Evolutionary conservation across 352 stramenopile species (phyloP).

Genomic region (Peronosclerospora sorghi): DNA sequence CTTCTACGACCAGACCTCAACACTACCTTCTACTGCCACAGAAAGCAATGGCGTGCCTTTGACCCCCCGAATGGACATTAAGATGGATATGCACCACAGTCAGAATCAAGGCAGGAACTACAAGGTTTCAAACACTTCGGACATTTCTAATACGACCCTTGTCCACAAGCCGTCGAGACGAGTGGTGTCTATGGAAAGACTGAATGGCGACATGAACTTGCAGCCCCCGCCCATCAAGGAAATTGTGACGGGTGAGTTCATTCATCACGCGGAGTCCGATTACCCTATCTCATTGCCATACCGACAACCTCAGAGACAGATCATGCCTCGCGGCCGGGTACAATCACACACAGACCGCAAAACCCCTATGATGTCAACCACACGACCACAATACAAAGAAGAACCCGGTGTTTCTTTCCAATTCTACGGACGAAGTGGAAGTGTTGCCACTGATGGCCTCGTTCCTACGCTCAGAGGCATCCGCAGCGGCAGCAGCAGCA

Average conservation of each 20-base stretch:
- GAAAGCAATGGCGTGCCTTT: conserved; percentile 11
- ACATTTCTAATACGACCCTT: conserved; percentile 18
- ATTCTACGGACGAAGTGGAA: conserved; percentile 45
- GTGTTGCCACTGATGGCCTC: conserved; percentile 1
- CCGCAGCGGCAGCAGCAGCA: conserved; percentile 24
- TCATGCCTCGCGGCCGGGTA: conserved; percentile 6
- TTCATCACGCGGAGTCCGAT: conserved; percentile 25
- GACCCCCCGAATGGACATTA: conserved; percentile 7
- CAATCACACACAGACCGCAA: no score
- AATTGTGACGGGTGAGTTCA: conserved; percentile 21
- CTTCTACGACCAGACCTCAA: conserved; percentile 12
- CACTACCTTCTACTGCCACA: background rate
- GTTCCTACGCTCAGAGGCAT: conserved; percentile 9
- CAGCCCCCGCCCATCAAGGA: conserved; percentile 19
- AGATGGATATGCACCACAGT: background rate
- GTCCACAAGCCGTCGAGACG: conserved; percentile 46
- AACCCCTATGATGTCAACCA: conserved; percentile 5
- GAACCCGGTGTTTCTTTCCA: conserved; percentile 44
- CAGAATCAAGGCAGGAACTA: conserved; percentile 11
- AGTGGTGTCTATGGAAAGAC: conserved; percentile 28
- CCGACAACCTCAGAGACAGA: conserved; percentile 15
- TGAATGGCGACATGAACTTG: conserved; percentile 13
- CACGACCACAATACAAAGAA: conserved; percentile 13
- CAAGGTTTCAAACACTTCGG: conserved; percentile 1
- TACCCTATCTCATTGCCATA: conserved; percentile 15